A percentile compares a stretch with the other conserved stretches of the same genome.
These are phyloP conservation scores for Verticillium alfalfae DNA, from an alignment of 2,329 filamentous ascomycete genomes.

Conservation along the genomic window DNA sequence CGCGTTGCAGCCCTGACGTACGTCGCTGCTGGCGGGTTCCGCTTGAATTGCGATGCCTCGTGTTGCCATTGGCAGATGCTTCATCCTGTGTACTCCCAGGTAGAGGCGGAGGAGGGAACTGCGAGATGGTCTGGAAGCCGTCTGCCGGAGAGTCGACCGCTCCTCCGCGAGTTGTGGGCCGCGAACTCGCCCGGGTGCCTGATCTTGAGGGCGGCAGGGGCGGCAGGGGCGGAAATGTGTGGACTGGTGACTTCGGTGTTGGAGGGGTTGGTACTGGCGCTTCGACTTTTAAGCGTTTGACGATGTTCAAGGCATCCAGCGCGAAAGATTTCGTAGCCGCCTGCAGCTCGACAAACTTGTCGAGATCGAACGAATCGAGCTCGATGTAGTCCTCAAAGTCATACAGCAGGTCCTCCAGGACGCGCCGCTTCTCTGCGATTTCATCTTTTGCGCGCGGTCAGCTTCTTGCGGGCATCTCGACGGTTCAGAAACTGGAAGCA, in stretches of 20 bases:
- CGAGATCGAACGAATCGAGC: slow-evolving; percentile 26
- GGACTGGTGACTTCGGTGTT: neutral
- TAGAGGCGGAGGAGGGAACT: neutral
- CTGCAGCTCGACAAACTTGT: slow-evolving; percentile 29
- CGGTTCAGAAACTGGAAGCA: neutral
- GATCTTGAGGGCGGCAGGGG: neutral
- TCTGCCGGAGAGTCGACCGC: neutral
- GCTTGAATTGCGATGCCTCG: neutral
- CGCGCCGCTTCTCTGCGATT: slow-evolving; percentile 20
- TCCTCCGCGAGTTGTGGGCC: neutral
- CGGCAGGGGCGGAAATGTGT: neutral
- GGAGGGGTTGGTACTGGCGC: neutral
- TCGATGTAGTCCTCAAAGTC: slow-evolving; percentile 37
- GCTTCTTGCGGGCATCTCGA: neutral
- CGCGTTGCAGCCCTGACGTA: neutral
- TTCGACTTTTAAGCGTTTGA: slow-evolving; percentile 18
- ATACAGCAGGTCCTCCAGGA: slow-evolving; percentile 33
- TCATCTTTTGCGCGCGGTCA: slow-evolving; percentile 14
- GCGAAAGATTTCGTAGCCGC: slow-evolving; percentile 32
- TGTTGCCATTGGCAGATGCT: neutral
- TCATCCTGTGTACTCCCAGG: neutral
- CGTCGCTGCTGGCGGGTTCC: neutral
- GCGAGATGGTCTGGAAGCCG: neutral
- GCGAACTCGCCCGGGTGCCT: neutral
- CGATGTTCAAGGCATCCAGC: slow-evolving; percentile 29